Evolutionary conservation across 148 eudicot genomes (phyloP).

Genomic region (Spergularia bocconei): DNA sequence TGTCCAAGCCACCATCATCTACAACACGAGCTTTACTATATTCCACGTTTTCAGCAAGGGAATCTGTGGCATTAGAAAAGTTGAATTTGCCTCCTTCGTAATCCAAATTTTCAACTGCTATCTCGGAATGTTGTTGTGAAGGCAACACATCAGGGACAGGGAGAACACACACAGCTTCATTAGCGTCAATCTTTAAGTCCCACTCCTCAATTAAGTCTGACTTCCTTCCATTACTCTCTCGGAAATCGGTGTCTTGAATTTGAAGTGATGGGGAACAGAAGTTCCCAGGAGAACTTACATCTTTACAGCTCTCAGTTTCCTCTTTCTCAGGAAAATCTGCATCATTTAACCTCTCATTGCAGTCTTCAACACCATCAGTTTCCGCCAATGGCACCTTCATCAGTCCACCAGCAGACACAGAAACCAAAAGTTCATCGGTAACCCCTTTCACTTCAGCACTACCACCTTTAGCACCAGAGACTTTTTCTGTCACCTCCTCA

Average conservation of each 20-base stretch:
- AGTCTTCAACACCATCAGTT: constrained; percentile 23
- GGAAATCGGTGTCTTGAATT: constrained; percentile 12
- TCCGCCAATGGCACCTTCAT: constrained; percentile 16
- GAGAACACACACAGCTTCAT: constrained; percentile 16
- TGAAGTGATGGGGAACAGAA: constrained; percentile 16
- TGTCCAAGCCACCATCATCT: constrained; percentile 15
- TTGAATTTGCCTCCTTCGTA: constrained; percentile 5
- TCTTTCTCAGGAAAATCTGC: constrained; percentile 21
- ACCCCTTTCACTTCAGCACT: constrained; percentile 15
- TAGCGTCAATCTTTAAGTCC: constrained; percentile 10
- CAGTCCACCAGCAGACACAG: constrained; percentile 10
- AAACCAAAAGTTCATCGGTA: constrained; percentile 22
- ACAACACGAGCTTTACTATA: constrained; percentile 2
- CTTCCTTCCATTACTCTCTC: constrained; percentile 16
- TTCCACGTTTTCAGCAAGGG: constrained; percentile 17
- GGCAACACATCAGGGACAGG: constrained; percentile 29
- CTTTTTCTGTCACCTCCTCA: constrained; percentile 25
- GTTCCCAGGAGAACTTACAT: constrained; percentile 20
- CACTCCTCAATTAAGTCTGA: constrained; percentile 23
- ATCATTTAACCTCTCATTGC: constrained; percentile 19
- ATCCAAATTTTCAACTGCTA: constrained; percentile 28
- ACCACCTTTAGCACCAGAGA: constrained; percentile 9
- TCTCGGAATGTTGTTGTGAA: constrained; percentile 22
- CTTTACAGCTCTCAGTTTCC: constrained; percentile 21
- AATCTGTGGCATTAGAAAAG: constrained; percentile 20